Percentiles rank a stretch among this genome's conserved stretches.
Evolutionary conservation across 768 basidiomycete genomes (phyloP).

Genomic region (Saitozyma sp.): DNA sequence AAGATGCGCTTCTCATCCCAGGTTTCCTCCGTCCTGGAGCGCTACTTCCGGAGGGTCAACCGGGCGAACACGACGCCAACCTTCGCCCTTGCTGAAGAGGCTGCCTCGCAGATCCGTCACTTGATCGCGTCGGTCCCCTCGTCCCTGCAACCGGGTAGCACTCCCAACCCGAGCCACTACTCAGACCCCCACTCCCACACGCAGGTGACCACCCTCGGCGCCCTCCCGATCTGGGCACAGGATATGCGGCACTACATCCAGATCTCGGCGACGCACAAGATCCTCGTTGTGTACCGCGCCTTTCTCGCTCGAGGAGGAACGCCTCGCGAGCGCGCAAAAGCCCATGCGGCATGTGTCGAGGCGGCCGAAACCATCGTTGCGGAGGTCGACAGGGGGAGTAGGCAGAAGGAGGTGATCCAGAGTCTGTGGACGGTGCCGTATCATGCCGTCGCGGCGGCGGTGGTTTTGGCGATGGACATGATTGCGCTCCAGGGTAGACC

Average conservation of each 20-base stretch:
- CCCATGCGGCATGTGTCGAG: conserved; percentile 14
- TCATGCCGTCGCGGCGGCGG: conserved; percentile 21
- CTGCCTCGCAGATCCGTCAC: too few relatives aligned
- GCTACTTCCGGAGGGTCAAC: conserved; percentile 7
- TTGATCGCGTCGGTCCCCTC: too few relatives aligned
- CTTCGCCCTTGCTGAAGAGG: too few relatives aligned
- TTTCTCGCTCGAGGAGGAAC: conserved; percentile 11
- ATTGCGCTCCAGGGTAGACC: conserved; percentile 1
- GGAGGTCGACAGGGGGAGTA: conserved; percentile 9
- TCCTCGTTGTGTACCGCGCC: conserved; percentile 22
- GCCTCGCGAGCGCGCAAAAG: conserved; percentile 6
- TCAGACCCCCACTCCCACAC: too few relatives aligned
- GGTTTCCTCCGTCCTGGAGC: conserved; percentile 8
- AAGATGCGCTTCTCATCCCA: conserved; percentile 22
- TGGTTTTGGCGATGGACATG: conserved; percentile 26
- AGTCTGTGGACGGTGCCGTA: conserved; percentile 32
- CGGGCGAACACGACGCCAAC: too few relatives aligned
- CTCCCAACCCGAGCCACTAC: too few relatives aligned
- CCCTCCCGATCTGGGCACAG: conserved; percentile 4
- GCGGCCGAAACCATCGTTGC: conserved; percentile 17
- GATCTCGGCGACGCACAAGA: conserved; percentile 23
- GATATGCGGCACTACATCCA: conserved; percentile 19
- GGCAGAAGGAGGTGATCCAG: conserved; percentile 3
- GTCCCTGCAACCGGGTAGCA: neutral
- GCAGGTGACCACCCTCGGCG: too few relatives aligned